Conservation (phyloP, 2,329 filamentous ascomycete genomes). For the Aureobasidium sp. region DNA sequence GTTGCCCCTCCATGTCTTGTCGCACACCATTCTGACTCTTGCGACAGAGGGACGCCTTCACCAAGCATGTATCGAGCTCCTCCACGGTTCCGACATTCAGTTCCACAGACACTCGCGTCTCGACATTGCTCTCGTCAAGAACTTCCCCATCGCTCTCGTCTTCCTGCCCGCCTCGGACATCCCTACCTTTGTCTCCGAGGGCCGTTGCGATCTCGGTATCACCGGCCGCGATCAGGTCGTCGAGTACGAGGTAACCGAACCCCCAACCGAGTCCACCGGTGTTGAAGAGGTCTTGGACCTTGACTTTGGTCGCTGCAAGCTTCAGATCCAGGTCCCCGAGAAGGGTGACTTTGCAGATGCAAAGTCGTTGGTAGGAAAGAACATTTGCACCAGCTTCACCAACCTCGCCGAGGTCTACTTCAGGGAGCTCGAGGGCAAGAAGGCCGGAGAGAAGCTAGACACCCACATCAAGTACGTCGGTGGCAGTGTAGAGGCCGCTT, state of each 20-base stretch:
- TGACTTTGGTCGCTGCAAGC: slow-evolving; percentile 79
- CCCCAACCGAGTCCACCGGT: slow-evolving; percentile 42
- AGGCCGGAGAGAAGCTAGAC: slow-evolving; percentile 42
- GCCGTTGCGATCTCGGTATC: slow-evolving; percentile 86
- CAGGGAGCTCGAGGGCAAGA: slow-evolving; percentile 56
- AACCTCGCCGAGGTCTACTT: slow-evolving; percentile 79
- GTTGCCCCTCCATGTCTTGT: slow-evolving; percentile 17
- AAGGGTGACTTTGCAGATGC: slow-evolving; percentile 64
- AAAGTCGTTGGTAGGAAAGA: slow-evolving; percentile 78
- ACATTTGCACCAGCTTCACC: slow-evolving; percentile 92
- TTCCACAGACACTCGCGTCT: slow-evolving; percentile 91
- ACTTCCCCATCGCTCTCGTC: slow-evolving; percentile 86
- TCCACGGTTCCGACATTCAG: slow-evolving; percentile 90
- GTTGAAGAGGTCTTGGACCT: slow-evolving; percentile 86
- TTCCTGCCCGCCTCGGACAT: slow-evolving; percentile 97
- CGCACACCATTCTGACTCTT: neutral
- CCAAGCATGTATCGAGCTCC: slow-evolving; percentile 76
- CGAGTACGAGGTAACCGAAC: slow-evolving; percentile 51
- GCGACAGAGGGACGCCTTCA: slow-evolving; percentile 70
- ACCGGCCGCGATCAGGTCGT: slow-evolving; percentile 88
- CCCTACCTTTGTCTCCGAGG: slow-evolving; percentile 93
- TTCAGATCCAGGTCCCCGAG: slow-evolving; percentile 94
- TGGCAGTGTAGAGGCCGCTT: slow-evolving; percentile 94
- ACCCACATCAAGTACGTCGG: slow-evolving; percentile 92
- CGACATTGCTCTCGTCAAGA: slow-evolving; percentile 96